A percentile compares a stretch with the other conserved stretches of the same genome.
phyloP scores from a whole-genome alignment of 2,329 filamentous ascomycete genomes.

The Geosmithia putterillii region DNA sequence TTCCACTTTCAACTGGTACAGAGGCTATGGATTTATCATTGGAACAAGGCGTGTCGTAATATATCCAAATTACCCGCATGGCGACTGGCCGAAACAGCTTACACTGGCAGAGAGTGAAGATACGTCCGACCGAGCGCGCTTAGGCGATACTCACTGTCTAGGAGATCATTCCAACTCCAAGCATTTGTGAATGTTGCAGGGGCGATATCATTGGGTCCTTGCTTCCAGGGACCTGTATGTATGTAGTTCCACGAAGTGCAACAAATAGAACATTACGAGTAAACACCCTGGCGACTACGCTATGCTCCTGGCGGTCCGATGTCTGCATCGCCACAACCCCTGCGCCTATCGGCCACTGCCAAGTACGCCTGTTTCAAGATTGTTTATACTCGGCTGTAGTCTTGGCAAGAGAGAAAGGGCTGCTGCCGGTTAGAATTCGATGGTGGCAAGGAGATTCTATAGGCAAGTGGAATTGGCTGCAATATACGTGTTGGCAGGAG shows the following conservation, averaged over 20 bases:
- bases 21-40: neutral
- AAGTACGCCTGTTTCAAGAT: neutral
- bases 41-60: neutral
- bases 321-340: too few species aligned
- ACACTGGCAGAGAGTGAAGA: neutral
- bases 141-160: neutral
- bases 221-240: neutral
- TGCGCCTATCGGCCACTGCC: neutral
- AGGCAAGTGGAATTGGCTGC: too few species aligned
- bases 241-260: too few species aligned
- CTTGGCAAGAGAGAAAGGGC: neutral
- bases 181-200: neutral
- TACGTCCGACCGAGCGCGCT: neutral
- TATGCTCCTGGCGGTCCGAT: neutral
- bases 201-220: neutral
- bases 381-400: neutral
- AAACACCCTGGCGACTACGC: neutral
- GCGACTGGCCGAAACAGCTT: neutral
- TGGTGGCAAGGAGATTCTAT: too few species aligned
- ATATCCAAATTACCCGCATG: neutral
- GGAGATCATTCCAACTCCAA: neutral
- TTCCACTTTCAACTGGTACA: neutral
- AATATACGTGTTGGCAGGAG: too few species aligned
- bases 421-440: neutral
- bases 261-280: neutral